Conservation (phyloP, 129 eudicot genomes). For the Helichrysum umbraculigerum region DNA sequence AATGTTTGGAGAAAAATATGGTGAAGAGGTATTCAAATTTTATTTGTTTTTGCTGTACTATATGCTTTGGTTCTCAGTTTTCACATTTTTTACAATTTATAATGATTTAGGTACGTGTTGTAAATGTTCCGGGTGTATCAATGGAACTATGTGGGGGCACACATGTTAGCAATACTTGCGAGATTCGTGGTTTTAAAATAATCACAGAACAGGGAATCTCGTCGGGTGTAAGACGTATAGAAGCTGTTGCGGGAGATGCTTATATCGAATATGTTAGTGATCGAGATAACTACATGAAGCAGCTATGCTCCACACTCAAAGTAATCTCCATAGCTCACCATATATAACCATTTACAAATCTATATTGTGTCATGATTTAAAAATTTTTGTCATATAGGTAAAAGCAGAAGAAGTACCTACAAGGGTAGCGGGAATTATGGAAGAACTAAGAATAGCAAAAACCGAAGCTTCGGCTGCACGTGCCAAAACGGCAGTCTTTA, state of each 20-base stretch:
- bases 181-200: conserved; percentile 90
- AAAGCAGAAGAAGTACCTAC: conserved; percentile 91
- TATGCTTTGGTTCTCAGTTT: background rate
- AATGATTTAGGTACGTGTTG: conserved; percentile 84
- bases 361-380: background rate
- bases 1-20: conserved; percentile 99
- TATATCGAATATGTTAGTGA: conserved; percentile 78
- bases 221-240: conserved; percentile 93
- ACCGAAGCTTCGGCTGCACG: conserved; percentile 74
- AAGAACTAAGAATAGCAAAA: conserved; percentile 71
- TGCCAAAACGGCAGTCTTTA: conserved; percentile 62
- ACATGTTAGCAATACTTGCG: conserved; percentile 83
- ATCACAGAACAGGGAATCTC: conserved; percentile 95
- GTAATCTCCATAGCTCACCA: conserved; percentile 40
- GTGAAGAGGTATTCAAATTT: conserved; percentile 63
- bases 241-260: conserved; percentile 99
- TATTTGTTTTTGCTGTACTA: background rate
- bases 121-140: conserved; percentile 98
- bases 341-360: background rate
- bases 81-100: background rate
- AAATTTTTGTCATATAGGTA: conserved; percentile 45
- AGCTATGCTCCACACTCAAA: conserved; percentile 92
- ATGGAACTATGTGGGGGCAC: conserved; percentile 99
- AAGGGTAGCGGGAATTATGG: conserved; percentile 68
- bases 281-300: conserved; percentile 86